Base-by-base conservation (phyloP, 129 eudicot genomes). In the Helianthus annuus region DNA sequence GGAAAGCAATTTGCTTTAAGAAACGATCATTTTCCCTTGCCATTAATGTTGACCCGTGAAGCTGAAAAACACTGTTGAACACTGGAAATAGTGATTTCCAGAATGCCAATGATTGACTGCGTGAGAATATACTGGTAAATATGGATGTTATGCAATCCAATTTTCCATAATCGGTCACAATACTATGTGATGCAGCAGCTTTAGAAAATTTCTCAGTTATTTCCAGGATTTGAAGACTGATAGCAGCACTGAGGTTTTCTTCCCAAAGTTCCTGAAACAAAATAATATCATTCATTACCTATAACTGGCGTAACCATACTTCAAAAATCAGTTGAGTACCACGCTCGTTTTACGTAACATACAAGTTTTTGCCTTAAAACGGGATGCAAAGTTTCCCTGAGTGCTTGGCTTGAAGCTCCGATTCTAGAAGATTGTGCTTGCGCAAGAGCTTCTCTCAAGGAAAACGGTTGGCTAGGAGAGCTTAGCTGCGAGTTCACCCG, bases 381-480 rank as follows among this genome's bases (percentile, higher is more conserved):
- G 56, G 99, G 97, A 83, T 95, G 99, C 83, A 95, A 76, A 29
- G 96, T 83, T 90, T 95, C 97, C 66, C 99, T 90, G 29, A 95
- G 81, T 53, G 97, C 99, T 84, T 84, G 94, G 59, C 96, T 82
- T 48, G 99, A 90, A 76, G 99, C 97, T 80, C 99, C 99, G 63
- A 86, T 86, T 80, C 99, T 84, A 24, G 97, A 88, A 27, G 99
- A 95, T 65, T 94, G 99, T 71, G 91, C 99, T 67, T 95, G 99
- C 72, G 99, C 99, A 55, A 95, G 89, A 76, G 99, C 99, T 83
- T 95, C 99, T 72, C 99, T 84, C n/a, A 95, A 85, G 49, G 99
- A 95, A 86, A 90, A 90, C 1, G 99, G 99, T 70, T 95, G 99
- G 71, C 94, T 90, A 39, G 99, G 99, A 12, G 99, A 95, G 75